These are phyloP conservation scores for Malania oleifera DNA, from an alignment of 164 flowering plant species.

Conservation along the genomic window DNA sequence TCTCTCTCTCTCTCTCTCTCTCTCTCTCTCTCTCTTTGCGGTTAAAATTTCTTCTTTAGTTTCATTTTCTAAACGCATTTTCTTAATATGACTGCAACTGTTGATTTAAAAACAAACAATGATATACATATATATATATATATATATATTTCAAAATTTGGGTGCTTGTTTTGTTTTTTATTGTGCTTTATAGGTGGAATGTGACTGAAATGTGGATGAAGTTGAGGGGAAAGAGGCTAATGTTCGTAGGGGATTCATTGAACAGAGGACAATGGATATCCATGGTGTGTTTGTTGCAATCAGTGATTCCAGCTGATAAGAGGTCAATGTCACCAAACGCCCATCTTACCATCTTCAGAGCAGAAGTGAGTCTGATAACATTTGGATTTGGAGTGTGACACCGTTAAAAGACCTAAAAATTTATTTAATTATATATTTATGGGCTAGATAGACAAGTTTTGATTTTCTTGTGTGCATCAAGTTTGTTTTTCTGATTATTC, in stretches of 20 bases:
- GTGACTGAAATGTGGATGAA: constrained; percentile 84
- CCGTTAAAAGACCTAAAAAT: too few species aligned
- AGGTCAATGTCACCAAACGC: constrained; percentile 83
- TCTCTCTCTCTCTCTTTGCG: background rate
- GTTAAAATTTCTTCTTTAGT: background rate
- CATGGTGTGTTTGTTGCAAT: constrained; percentile 82
- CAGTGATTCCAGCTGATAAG: constrained; percentile 63
- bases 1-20: background rate
- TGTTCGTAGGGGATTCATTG: constrained; percentile 98
- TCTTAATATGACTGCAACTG: background rate
- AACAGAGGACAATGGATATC: constrained; percentile 99
- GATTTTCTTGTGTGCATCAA: background rate
- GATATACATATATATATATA: too few species aligned
- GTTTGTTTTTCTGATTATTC: background rate
- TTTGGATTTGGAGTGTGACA: background rate
- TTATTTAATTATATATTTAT: too few species aligned
- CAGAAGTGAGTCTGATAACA: constrained; percentile 50
- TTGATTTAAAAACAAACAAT: too few species aligned
- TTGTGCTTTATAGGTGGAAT: constrained; percentile 56
- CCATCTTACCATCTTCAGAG: constrained; percentile 76
- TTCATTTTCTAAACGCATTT: background rate
- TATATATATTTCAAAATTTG: background rate
- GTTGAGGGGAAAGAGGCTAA: constrained; percentile 85
- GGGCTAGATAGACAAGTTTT: too few species aligned
- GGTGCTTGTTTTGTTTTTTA: background rate